A percentile compares a stretch with the other conserved stretches of the same genome.
Conservation (phyloP, 2,329 filamentous ascomycete species). For the Trichoderma koningiopsis region DNA sequence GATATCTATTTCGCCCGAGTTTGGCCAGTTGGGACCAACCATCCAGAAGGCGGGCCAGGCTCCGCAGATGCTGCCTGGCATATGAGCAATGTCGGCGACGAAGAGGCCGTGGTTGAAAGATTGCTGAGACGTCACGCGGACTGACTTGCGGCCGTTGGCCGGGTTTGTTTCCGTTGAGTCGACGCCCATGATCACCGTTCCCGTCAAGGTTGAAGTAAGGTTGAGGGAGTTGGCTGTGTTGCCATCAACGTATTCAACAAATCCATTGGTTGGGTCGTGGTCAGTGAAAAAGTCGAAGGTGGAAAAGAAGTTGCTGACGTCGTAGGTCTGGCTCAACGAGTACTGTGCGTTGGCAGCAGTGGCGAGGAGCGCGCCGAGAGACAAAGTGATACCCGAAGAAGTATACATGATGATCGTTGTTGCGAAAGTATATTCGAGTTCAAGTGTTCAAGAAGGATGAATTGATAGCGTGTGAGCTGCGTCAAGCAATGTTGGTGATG, state of each 20-base stretch:
- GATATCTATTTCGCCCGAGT: conserved; percentile 74
- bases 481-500: conserved; percentile 3
- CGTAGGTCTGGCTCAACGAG: conserved; percentile 49
- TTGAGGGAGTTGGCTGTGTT: conserved; percentile 58
- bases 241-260: conserved; percentile 68
- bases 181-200: conserved; percentile 68
- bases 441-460: neutral
- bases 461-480: conserved; percentile 27
- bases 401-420: conserved; percentile 29
- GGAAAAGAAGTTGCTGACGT: conserved; percentile 58
- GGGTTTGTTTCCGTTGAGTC: conserved; percentile 62
- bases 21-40: conserved; percentile 71
- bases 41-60: conserved; percentile 76
- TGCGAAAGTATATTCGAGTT: conserved; percentile 20
- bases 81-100: conserved; percentile 72
- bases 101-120: conserved; percentile 70
- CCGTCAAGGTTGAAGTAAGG: conserved; percentile 59
- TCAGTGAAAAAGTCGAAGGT: conserved; percentile 58
- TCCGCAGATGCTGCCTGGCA: conserved; percentile 72
- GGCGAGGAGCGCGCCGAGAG: conserved; percentile 36
- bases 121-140: conserved; percentile 68
- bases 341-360: conserved; percentile 33
- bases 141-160: conserved; percentile 64
- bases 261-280: conserved; percentile 72
- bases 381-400: conserved; percentile 30